Conservation (phyloP, 2,329 filamentous ascomycete species). For the Sordariomycetes sp. region DNA sequence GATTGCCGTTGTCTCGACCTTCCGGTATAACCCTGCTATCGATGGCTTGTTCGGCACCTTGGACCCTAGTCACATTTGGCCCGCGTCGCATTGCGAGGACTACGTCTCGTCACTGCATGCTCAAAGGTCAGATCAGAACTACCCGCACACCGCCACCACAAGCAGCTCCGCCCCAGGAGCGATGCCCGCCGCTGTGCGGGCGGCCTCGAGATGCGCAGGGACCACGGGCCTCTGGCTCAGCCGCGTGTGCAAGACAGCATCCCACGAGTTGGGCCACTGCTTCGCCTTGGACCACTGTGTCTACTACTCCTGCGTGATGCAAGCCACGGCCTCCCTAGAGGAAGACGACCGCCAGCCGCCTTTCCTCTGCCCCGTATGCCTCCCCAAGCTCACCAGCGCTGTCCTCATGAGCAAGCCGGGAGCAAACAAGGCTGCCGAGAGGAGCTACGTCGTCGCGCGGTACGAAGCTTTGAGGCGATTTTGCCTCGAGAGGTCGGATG, state of each 20-base stretch:
- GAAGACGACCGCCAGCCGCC: constrained; percentile 54
- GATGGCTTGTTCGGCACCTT: constrained; percentile 21
- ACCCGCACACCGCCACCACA: not conserved
- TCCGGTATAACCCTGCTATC: constrained; percentile 48
- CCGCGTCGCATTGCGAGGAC: constrained; percentile 45
- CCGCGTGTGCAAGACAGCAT: constrained; percentile 43
- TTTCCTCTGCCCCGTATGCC: constrained; percentile 50
- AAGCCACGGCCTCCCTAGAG: constrained; percentile 41
- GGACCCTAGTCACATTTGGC: constrained; percentile 49
- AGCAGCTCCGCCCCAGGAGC: constrained; percentile 1
- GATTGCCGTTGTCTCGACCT: constrained; percentile 49
- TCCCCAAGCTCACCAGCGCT: constrained; percentile 34
- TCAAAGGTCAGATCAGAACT: not conserved
- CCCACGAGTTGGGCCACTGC: constrained; percentile 59
- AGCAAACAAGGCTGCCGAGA: not conserved
- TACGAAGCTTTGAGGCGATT: not conserved
- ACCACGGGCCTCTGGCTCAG: constrained; percentile 43
- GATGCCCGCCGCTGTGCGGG: constrained; percentile 16
- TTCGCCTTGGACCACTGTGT: constrained; percentile 56
- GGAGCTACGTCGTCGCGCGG: not conserved
- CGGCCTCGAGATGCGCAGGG: constrained; percentile 20
- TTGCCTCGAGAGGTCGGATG: not conserved
- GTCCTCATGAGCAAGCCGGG: not conserved
- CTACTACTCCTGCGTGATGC: constrained; percentile 56
- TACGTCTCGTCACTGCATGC: constrained; percentile 29